phyloP scores from a whole-genome alignment of 805 yeast species.

The Kodamaea leandrae region DNA sequence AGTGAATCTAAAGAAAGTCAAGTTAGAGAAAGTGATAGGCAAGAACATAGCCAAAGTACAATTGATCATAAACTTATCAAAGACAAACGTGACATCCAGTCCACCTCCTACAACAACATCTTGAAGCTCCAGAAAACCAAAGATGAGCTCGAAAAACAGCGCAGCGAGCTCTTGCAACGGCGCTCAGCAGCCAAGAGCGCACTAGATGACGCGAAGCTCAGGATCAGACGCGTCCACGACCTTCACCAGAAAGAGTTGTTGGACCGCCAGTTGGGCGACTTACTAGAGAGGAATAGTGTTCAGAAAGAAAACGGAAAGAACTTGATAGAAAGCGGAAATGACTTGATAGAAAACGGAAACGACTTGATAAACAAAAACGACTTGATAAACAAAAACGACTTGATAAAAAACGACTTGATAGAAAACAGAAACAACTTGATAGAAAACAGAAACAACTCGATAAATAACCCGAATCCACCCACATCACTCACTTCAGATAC shows the following conservation, averaged over 20 bases:
- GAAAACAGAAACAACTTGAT: neutral
- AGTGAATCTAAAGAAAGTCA: no score
- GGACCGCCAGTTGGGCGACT: conserved; percentile 16
- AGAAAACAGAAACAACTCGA: neutral
- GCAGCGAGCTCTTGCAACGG: conserved; percentile 19
- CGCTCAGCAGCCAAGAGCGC: conserved; percentile 16
- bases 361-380: no score
- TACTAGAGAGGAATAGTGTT: conserved; percentile 21
- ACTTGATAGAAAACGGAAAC: no score
- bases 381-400: no score
- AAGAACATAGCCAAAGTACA: no score
- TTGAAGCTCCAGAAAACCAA: conserved; percentile 15
- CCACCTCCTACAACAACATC: conserved; percentile 2
- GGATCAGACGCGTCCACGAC: conserved; percentile 14
- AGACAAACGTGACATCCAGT: conserved; percentile 1
- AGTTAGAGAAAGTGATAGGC: no score
- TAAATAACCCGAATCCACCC: neutral
- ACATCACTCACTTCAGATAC: neutral
- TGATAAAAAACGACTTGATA: neutral
- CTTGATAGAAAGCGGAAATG: neutral
- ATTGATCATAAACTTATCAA: no score
- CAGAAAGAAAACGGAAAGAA: conserved; percentile 9
- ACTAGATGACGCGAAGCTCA: conserved; percentile 17
- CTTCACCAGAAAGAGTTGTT: conserved; percentile 12
- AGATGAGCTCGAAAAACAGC: conserved; percentile 13